Evolutionary conservation across 2,329 filamentous ascomycete species (phyloP).

Genomic region (Xylariaceae sp.): DNA sequence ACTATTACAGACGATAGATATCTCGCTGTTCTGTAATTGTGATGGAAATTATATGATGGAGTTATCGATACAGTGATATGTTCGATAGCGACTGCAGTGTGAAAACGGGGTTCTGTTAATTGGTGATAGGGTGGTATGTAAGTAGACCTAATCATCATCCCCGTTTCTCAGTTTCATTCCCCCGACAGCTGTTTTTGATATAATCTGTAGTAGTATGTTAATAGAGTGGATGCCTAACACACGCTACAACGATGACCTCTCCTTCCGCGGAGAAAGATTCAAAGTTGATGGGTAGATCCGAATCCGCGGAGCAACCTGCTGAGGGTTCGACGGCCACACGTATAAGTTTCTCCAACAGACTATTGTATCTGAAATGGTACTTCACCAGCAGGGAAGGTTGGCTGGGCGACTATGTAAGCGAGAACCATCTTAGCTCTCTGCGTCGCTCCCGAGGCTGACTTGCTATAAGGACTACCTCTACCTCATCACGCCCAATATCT

Average conservation of each 20-base stretch:
- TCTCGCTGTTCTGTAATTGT: too few relatives aligned
- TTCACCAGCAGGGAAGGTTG: constrained; percentile 42
- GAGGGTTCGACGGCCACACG: neutral
- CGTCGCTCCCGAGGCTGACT: neutral
- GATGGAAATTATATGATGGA: too few relatives aligned
- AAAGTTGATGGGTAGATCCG: neutral
- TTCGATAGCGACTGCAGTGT: too few relatives aligned
- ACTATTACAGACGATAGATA: too few relatives aligned
- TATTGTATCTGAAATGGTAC: constrained; percentile 35
- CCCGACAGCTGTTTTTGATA: too few relatives aligned
- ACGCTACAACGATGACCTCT: neutral
- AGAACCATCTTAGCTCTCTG: neutral
- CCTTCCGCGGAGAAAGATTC: neutral
- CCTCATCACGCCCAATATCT: constrained; percentile 48
- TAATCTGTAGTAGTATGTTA: too few relatives aligned
- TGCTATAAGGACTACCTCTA: constrained; percentile 40
- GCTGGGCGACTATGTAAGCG: constrained; percentile 43
- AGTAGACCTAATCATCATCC: too few relatives aligned
- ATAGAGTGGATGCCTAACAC: too few relatives aligned
- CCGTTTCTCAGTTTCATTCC: too few relatives aligned
- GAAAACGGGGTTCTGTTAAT: too few relatives aligned
- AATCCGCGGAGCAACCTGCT: neutral
- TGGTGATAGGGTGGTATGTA: too few relatives aligned
- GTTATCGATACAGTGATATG: too few relatives aligned
- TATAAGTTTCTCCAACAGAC: neutral